Evolutionary conservation across 208 protist genomes (phyloP).

Genomic region (Acanthamoeba healyi): DNA sequence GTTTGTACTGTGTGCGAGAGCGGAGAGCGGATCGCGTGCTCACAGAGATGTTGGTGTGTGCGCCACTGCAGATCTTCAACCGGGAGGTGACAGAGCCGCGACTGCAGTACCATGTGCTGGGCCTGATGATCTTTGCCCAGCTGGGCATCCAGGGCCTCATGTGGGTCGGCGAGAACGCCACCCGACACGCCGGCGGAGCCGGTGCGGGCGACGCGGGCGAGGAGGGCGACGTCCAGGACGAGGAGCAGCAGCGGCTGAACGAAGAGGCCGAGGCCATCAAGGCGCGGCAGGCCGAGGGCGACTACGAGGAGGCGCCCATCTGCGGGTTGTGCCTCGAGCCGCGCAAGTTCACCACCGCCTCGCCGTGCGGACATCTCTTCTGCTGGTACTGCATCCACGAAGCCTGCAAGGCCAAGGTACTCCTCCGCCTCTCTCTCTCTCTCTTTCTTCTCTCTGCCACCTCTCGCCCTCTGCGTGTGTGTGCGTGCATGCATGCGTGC

Average conservation of each 20-base stretch:
- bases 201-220: neutral
- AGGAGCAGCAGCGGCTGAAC: neutral
- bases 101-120: constrained; percentile 46
- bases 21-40: neutral
- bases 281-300: neutral
- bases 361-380: constrained; percentile 76
- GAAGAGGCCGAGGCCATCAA: neutral
- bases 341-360: constrained; percentile 52
- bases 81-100: constrained; percentile 23
- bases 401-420: constrained; percentile 67
- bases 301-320: neutral
- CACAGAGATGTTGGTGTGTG: neutral
- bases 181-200: neutral
- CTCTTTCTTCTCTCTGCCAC: neutral
- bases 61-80: constrained; percentile 46
- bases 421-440: neutral
- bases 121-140: constrained; percentile 52
- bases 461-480: neutral
- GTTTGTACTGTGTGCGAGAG: too few relatives aligned
- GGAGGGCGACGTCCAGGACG: neutral
- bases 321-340: constrained; percentile 65
- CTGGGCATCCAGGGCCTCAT: constrained; percentile 11
- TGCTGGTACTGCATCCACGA: constrained; percentile 79
- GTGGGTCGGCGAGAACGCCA: constrained; percentile 50
- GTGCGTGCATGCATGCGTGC: too few relatives aligned